Base-by-base conservation (phyloP, 2,329 filamentous ascomycete species). In the Pleurostoma richardsiae region DNA sequence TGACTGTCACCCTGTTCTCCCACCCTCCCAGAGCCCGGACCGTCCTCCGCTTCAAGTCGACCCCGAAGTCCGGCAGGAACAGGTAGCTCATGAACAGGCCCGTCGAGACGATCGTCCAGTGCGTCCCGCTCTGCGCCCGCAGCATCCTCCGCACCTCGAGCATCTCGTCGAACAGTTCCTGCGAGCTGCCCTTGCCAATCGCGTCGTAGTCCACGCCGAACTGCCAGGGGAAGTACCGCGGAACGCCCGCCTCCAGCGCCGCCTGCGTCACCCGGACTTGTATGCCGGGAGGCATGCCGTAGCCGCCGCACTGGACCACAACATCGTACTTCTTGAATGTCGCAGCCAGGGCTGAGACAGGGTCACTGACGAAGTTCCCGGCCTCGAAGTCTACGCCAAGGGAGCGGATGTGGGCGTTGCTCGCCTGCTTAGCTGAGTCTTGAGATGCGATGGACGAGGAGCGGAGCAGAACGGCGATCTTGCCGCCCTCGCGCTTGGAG, bases 31-130 rank as follows among this genome's bases (percentile, higher is more conserved):
- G 63, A 0, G 74, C 83, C 7, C 75, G 67, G 2, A 82, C 70
- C 2, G 57, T 68, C 4, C 63, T 53, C 4, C 52, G 36, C 2
- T 54, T 47, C 0, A 76, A 50, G 54, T 82, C 75, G 4, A 86
- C 72, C 0, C 83, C 84, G 64, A 86, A 88, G 2, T 61, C 73
- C 2, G 66, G 58, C 48, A 82, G 71, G 55, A 89, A 88, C 19
- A 89, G 56, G 56, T 88, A 89, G 53, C 77, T 83, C 66, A 79
- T 85, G 55, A 88, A 89, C 51, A 89, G 69, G 0, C 85, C 85
- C 10, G 82, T 85, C n/a, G 78, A 82, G 1, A 88, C 69, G 48
- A 88, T 76, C 4, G 76, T 69, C 85, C 85, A 89, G 29, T 69
- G 65, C 4, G 76, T 77, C 6, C 45, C 40, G 0, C 52, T 45